phyloP scores from a whole-genome alignment of 805 yeast species.

The Teunomyces funiuensis region DNA sequence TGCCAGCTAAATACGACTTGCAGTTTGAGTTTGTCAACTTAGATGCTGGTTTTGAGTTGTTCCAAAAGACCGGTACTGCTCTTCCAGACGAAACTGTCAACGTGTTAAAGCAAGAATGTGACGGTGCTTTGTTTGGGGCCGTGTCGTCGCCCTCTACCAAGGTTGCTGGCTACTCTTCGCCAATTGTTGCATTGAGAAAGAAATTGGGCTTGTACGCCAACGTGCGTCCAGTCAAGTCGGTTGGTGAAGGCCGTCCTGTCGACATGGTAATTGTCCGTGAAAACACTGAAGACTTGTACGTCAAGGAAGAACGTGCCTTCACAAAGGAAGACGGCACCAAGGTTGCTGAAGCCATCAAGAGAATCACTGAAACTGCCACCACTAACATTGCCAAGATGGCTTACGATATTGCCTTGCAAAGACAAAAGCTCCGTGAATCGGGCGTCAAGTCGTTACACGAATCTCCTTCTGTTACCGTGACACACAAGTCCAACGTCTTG shows the following conservation, averaged over 20 bases:
- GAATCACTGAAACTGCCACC: conserved; percentile 88
- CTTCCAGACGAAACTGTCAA: conserved; percentile 90
- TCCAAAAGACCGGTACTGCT: conserved; percentile 93
- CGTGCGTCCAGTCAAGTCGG: conserved; percentile 96
- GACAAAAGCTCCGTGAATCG: conserved; percentile 74
- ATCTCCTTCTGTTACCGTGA: conserved; percentile 76
- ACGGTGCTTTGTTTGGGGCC: conserved; percentile 97
- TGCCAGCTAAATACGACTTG: conserved; percentile 74
- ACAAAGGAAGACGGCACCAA: conserved; percentile 77
- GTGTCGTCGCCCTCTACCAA: conserved; percentile 93
- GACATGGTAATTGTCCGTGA: conserved; percentile 98
- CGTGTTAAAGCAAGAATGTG: conserved; percentile 74
- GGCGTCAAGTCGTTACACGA: conserved; percentile 30
- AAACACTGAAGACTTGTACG: conserved; percentile 96
- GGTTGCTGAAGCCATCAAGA: conserved; percentile 96
- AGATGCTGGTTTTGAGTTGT: conserved; percentile 92
- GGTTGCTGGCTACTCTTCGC: conserved; percentile 96
- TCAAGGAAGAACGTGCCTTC: conserved; percentile 85
- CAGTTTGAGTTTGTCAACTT: conserved; percentile 83
- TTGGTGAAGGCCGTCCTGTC: conserved; percentile 83
- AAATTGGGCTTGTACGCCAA: conserved; percentile 93
- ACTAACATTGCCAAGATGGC: conserved; percentile 87
- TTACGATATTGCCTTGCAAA: conserved; percentile 85
- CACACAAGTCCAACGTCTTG: conserved; percentile 95
- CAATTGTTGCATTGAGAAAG: conserved; percentile 97